These are phyloP conservation scores for Aspergillus terreus DNA, from an alignment of 2,329 filamentous ascomycete genomes.

Conservation along the genomic window DNA sequence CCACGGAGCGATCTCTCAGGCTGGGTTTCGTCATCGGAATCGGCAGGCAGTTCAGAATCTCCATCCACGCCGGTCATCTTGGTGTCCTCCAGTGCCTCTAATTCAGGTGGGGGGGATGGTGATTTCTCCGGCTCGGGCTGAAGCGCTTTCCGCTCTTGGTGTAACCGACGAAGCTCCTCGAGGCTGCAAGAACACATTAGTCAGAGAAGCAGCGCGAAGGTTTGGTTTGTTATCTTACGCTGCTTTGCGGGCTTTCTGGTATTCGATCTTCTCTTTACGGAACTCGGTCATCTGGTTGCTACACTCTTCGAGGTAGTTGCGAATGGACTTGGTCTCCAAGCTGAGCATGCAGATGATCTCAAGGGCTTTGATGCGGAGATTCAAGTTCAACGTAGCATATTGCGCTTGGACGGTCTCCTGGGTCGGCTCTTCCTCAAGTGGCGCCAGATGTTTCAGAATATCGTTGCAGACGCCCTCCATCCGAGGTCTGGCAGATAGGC, in stretches of 20 bases:
- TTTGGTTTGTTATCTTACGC: conserved; percentile 42
- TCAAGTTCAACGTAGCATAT: conserved; percentile 76
- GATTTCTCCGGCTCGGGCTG: conserved; percentile 45
- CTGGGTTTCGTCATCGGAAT: conserved; percentile 67
- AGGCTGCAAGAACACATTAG: conserved; percentile 23
- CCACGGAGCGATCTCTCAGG: conserved; percentile 57
- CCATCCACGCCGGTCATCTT: conserved; percentile 53
- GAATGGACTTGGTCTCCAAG: conserved; percentile 78
- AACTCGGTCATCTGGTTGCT: conserved; percentile 91
- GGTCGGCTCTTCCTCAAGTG: conserved; percentile 69
- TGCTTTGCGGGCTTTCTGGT: conserved; percentile 71
- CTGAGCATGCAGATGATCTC: conserved; percentile 85
- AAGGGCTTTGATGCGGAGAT: conserved; percentile 73
- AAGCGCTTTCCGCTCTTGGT: conserved; percentile 46
- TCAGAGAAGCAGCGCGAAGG: not conserved
- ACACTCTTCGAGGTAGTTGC: conserved; percentile 86
- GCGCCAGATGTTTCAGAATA: conserved; percentile 76
- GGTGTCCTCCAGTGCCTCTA: conserved; percentile 37
- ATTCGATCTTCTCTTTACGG: conserved; percentile 92
- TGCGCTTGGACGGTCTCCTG: conserved; percentile 68
- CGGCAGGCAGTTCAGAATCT: conserved; percentile 58
- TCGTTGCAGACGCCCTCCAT: conserved; percentile 71
- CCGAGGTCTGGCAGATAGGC: conserved; percentile 72
- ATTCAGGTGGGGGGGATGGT: conserved; percentile 40
- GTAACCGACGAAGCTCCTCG: conserved; percentile 44